Evolutionary conservation across 2,329 filamentous ascomycete species (phyloP).

Genomic region (Zalaria sp.): DNA sequence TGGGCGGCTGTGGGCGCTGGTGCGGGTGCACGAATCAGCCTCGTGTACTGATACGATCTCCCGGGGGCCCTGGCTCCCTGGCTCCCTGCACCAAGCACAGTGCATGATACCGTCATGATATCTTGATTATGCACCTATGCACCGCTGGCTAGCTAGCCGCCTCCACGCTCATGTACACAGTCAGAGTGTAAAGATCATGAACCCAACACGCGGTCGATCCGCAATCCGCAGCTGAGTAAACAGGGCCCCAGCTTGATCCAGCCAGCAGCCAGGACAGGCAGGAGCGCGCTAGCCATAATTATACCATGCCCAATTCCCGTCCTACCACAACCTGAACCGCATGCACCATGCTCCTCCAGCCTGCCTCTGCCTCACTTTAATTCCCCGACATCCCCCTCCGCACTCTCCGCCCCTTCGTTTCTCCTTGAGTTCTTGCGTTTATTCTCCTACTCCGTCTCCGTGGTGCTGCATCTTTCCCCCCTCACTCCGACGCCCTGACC

Average conservation of each 20-base stretch:
- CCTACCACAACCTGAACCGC: neutral
- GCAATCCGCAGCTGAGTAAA: slow-evolving; percentile 9
- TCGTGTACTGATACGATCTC: too few relatives aligned
- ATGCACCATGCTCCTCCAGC: slow-evolving; percentile 5
- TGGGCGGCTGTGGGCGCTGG: too few relatives aligned
- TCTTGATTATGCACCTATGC: slow-evolving; percentile 8
- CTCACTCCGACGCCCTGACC: neutral
- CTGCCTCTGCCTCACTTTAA: slow-evolving; percentile 5
- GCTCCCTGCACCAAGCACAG: too few relatives aligned
- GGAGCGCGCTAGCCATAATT: slow-evolving; percentile 1
- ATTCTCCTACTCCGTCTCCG: neutral
- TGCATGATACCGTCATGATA: slow-evolving; percentile 5
- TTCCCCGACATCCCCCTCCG: slow-evolving; percentile 1
- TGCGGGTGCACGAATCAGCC: too few relatives aligned
- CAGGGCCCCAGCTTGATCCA: slow-evolving; percentile 10
- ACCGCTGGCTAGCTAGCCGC: slow-evolving; percentile 1
- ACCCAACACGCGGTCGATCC: slow-evolving; percentile 1
- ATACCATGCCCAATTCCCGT: slow-evolving; percentile 5
- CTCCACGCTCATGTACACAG: slow-evolving; percentile 13
- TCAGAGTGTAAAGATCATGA: slow-evolving; percentile 10
- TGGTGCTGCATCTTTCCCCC: slow-evolving; percentile 1
- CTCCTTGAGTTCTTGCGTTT: neutral
- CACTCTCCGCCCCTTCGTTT: neutral
- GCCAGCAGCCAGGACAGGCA: slow-evolving; percentile 1
- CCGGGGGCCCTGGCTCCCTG: too few relatives aligned